Evolutionary conservation across 2,329 filamentous ascomycete genomes (phyloP).

Genomic region (Sporothrix curviconia): DNA sequence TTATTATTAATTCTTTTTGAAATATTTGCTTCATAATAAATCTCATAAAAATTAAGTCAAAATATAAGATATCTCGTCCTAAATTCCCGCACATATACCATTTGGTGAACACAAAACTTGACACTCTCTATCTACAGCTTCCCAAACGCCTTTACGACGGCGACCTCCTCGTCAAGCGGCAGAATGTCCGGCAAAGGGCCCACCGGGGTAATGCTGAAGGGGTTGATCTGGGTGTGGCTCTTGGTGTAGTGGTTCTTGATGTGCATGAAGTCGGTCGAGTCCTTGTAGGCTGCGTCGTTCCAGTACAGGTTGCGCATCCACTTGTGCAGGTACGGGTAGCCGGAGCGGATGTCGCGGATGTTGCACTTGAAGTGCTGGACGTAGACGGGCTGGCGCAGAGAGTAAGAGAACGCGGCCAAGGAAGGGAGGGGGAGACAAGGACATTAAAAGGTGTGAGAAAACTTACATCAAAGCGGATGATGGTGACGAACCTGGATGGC

Average conservation of each 20-base stretch:
- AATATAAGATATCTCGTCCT: not conserved
- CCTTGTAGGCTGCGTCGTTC: constrained; percentile 68
- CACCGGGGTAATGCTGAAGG: constrained; percentile 68
- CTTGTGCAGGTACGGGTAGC: constrained; percentile 71
- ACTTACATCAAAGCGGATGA: constrained; percentile 61
- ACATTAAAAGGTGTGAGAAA: not conserved
- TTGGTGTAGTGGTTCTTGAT: constrained; percentile 74
- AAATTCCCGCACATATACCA: too few relatives aligned
- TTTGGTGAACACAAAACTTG: not conserved
- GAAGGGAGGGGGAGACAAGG: not conserved
- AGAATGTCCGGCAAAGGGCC: constrained; percentile 81
- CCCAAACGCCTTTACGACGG: constrained; percentile 37
- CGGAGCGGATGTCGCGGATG: constrained; percentile 73
- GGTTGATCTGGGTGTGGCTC: constrained; percentile 61
- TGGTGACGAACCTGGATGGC: constrained; percentile 51
- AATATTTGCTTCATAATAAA: not conserved
- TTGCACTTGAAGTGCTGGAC: constrained; percentile 89
- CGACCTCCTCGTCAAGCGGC: constrained; percentile 69
- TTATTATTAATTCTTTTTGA: too few relatives aligned
- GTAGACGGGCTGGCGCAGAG: constrained; percentile 53
- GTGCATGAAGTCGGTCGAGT: constrained; percentile 87
- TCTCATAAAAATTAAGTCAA: not conserved
- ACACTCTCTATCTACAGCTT: constrained; percentile 2
- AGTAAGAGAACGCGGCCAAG: not conserved
- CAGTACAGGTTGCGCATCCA: constrained; percentile 86